Evolutionary conservation across 768 basidiomycete genomes (phyloP).

Genomic region (Gloeostereum incarnatum): DNA sequence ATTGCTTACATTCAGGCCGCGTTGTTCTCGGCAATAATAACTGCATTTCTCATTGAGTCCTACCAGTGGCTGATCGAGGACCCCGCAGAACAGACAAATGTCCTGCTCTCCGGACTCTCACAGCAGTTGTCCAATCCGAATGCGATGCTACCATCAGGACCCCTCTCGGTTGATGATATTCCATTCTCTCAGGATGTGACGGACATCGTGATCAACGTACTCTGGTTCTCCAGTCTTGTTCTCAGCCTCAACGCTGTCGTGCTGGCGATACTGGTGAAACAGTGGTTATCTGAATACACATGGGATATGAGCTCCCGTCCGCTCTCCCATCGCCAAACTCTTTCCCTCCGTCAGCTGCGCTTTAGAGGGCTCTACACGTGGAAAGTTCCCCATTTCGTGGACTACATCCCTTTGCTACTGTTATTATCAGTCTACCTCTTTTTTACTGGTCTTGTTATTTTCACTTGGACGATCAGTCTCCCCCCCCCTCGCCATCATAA

Average conservation of each 20-base stretch:
- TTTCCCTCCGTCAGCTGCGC: constrained; percentile 11
- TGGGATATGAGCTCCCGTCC: constrained; percentile 8
- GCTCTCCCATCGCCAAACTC: constrained; percentile 5
- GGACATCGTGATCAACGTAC: constrained; percentile 9
- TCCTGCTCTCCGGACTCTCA: not conserved
- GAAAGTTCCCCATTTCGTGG: constrained; percentile 10
- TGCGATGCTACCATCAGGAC: not conserved
- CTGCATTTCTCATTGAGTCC: constrained; percentile 9
- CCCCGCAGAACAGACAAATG: constrained; percentile 1
- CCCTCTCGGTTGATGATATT: not conserved
- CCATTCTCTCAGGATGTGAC: constrained; percentile 3
- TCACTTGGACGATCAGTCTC: constrained; percentile 7
- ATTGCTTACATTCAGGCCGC: constrained; percentile 5
- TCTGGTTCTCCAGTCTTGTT: constrained; percentile 13
- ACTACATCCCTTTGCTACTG: constrained; percentile 9
- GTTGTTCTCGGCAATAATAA: constrained; percentile 8
- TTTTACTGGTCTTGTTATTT: constrained; percentile 7
- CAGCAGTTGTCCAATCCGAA: not conserved
- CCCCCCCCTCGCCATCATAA: constrained; percentile 6
- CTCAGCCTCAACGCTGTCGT: constrained; percentile 13
- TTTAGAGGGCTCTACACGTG: constrained; percentile 10
- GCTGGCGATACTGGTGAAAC: constrained; percentile 14
- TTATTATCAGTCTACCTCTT: constrained; percentile 9
- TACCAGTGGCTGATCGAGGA: constrained; percentile 8
- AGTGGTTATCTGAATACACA: constrained; percentile 13